Percentiles rank a stretch among this genome's conserved stretches.
Conservation (phyloP, 1,284 basidiomycete species). For the Cutaneotrichosporon mucoides region DNA sequence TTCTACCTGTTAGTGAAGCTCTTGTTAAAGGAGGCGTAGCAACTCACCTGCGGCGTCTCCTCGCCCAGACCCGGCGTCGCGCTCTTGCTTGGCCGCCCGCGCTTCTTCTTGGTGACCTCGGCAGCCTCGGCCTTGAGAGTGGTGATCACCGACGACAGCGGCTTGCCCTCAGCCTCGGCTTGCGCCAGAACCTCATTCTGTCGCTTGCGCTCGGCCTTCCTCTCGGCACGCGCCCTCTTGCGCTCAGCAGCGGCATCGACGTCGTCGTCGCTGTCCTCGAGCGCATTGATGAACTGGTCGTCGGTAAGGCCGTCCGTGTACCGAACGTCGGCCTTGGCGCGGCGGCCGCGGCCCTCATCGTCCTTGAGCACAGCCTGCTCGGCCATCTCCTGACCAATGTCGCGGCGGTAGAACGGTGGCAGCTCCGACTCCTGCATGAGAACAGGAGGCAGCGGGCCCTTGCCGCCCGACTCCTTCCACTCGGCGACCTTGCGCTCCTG, state of each 20-base stretch:
- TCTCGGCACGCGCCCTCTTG: constrained; percentile 31
- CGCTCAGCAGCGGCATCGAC: constrained; percentile 58
- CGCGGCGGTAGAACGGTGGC: constrained; percentile 80
- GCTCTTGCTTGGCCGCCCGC: constrained; percentile 39
- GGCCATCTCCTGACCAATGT: constrained; percentile 53
- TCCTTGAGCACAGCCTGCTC: constrained; percentile 52
- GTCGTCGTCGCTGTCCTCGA: constrained; percentile 74
- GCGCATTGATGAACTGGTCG: constrained; percentile 86
- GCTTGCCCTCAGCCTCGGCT: constrained; percentile 44
- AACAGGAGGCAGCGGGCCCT: constrained; percentile 70
- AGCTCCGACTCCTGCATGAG: constrained; percentile 88
- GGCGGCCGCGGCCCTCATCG: constrained; percentile 76
- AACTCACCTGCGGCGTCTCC: constrained; percentile 36
- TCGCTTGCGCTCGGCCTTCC: constrained; percentile 38
- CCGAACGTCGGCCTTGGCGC: constrained; percentile 76
- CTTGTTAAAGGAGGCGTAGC: too few relatives aligned
- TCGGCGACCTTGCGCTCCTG: constrained; percentile 63
- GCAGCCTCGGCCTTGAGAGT: constrained; percentile 22
- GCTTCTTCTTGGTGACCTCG: constrained; percentile 35
- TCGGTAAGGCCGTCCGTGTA: constrained; percentile 94
- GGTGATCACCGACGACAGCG: constrained; percentile 30
- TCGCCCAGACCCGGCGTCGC: constrained; percentile 41
- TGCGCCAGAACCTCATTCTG: constrained; percentile 37
- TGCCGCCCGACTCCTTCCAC: constrained; percentile 73
- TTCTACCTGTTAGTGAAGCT: constrained; percentile 23